Evolutionary conservation across 129 eudicot genomes (phyloP).

Genomic region (Rutidosis leptorrhynchoides): DNA sequence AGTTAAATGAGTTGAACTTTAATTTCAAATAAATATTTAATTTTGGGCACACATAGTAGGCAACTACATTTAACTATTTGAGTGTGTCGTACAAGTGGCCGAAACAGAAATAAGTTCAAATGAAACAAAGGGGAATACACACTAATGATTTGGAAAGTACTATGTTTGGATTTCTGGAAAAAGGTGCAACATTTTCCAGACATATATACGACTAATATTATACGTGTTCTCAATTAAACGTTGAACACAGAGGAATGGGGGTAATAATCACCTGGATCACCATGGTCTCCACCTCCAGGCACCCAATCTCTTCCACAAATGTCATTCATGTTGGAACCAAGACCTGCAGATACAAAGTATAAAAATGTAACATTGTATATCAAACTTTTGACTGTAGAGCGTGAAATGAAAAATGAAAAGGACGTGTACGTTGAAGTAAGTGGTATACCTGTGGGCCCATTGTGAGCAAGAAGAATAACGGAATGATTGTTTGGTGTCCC

Average conservation of each 20-base stretch:
- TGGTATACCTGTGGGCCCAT: constrained; percentile 85
- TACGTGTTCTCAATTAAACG: background rate
- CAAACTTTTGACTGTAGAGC: constrained; percentile 1
- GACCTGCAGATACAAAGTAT: constrained; percentile 46
- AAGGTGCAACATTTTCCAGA: background rate
- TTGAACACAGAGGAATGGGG: constrained; percentile 3
- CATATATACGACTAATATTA: background rate
- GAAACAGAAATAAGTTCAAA: too few species aligned
- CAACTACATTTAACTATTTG: background rate
- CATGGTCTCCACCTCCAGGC: constrained; percentile 83
- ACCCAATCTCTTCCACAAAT: constrained; percentile 93
- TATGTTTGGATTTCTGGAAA: constrained; percentile 1
- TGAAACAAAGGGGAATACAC: background rate
- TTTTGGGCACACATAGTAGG: background rate
- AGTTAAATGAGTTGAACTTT: constrained; percentile 3
- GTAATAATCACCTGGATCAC: constrained; percentile 37
- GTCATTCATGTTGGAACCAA: constrained; percentile 78
- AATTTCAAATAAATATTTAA: background rate
- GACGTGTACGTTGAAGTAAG: constrained; percentile 13
- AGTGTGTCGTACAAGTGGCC: background rate
- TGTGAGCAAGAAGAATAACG: constrained; percentile 78
- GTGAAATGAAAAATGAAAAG: constrained; percentile 13
- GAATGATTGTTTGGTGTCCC: constrained; percentile 80
- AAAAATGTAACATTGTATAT: background rate
- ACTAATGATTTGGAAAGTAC: background rate